Evolutionary conservation across 2,329 filamentous ascomycete species (phyloP).

Genomic region (Colletotrichum nymphaeae): DNA sequence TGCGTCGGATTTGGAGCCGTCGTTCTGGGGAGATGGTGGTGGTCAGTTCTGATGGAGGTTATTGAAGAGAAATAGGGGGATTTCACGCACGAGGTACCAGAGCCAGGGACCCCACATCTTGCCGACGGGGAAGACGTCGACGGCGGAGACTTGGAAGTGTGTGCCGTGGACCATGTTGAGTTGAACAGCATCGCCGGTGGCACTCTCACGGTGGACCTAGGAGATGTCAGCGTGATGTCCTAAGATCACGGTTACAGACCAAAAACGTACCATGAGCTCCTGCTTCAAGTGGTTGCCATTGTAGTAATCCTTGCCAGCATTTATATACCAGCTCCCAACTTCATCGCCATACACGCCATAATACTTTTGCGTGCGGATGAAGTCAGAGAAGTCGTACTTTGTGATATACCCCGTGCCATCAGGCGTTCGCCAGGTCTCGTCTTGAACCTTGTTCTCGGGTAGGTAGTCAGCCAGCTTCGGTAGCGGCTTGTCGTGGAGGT

Average conservation of each 20-base stretch:
- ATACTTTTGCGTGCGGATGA: constrained; percentile 51
- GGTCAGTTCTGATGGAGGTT: neutral
- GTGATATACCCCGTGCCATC: constrained; percentile 54
- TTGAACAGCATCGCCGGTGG: constrained; percentile 62
- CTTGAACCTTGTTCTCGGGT: constrained; percentile 60
- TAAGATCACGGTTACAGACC: too few relatives aligned
- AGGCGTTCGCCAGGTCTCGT: constrained; percentile 61
- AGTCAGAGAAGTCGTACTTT: constrained; percentile 57
- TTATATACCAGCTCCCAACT: constrained; percentile 63
- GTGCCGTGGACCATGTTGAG: constrained; percentile 67
- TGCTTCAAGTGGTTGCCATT: constrained; percentile 65
- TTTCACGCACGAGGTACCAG: constrained; percentile 33
- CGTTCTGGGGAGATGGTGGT: constrained; percentile 47
- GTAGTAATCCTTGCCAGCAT: constrained; percentile 62
- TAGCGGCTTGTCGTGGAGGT: constrained; percentile 56
- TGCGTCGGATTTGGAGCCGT: constrained; percentile 57
- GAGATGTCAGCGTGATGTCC: neutral
- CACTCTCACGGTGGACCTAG: constrained; percentile 58
- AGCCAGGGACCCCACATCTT: constrained; percentile 58
- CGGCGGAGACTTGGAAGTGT: constrained; percentile 52
- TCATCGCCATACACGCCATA: constrained; percentile 62
- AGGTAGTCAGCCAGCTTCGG: constrained; percentile 56
- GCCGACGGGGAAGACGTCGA: constrained; percentile 50
- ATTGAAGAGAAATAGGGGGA: neutral
- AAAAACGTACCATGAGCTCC: constrained; percentile 53